Percentiles rank a stretch among this genome's conserved stretches.
These are phyloP conservation scores for Candida boidinii DNA, from an alignment of 805 yeast genomes.

Conservation along the genomic window DNA sequence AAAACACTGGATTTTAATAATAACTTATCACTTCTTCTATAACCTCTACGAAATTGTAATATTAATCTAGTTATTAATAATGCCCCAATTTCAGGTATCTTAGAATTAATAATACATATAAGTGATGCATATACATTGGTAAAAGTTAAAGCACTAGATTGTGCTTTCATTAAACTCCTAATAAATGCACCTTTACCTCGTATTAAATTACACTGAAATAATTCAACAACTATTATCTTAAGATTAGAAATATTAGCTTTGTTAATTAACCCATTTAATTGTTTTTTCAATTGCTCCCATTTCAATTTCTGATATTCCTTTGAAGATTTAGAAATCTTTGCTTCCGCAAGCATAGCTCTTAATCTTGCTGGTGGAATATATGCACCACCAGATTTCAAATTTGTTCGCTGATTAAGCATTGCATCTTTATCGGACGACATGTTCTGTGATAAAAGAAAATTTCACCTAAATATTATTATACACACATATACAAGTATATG, in stretches of 20 bases:
- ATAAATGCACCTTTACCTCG: conserved; percentile 57
- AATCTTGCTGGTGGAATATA: conserved; percentile 50
- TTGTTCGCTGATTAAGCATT: conserved; percentile 29
- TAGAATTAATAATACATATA: conserved; percentile 51
- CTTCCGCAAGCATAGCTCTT: conserved; percentile 28
- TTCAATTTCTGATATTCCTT: conserved; percentile 39
- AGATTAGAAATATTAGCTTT: conserved; percentile 39
- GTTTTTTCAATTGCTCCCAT: conserved; percentile 48
- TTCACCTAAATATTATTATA: too few relatives aligned
- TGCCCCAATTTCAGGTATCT: conserved; percentile 63
- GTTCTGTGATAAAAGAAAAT: too few relatives aligned
- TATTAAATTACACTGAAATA: conserved; percentile 49
- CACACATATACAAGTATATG: too few relatives aligned
- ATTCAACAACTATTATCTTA: conserved; percentile 33
- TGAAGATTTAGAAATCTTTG: conserved; percentile 10
- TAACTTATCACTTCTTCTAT: conserved; percentile 34
- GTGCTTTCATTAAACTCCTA: conserved; percentile 48
- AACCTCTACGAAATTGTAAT: conserved; percentile 48
- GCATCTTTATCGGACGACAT: conserved; percentile 19
- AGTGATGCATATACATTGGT: conserved; percentile 51
- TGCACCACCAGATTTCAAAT: conserved; percentile 33
- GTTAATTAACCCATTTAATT: conserved; percentile 40
- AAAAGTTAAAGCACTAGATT: conserved; percentile 29
- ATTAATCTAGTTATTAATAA: conserved; percentile 44
- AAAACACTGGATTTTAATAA: conserved; percentile 33